Evolutionary conservation across 768 basidiomycete species (phyloP).

Genomic region (Mycena galericulata): DNA sequence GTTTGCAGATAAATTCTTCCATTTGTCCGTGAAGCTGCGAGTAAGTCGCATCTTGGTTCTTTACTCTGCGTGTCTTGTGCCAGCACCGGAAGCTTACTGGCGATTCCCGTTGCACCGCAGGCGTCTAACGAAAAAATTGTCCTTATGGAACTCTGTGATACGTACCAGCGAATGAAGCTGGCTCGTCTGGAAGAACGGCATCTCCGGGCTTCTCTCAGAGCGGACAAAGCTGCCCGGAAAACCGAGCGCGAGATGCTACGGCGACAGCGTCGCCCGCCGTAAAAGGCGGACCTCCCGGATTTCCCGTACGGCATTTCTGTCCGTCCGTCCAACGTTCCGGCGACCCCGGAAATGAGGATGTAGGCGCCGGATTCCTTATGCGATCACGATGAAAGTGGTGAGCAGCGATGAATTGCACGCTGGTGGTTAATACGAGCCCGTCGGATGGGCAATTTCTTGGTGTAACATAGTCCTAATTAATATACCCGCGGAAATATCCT

Average conservation of each 20-base stretch:
- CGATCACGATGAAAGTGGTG: slow-evolving; percentile 10
- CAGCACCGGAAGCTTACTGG: slow-evolving; percentile 5
- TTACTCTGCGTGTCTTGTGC: slow-evolving; percentile 12
- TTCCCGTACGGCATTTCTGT: slow-evolving; percentile 18
- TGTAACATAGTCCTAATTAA: slow-evolving; percentile 12
- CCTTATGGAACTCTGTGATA: slow-evolving; percentile 37
- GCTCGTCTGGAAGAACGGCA: slow-evolving; percentile 27
- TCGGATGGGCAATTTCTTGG: slow-evolving; percentile 3
- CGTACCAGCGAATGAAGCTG: slow-evolving; percentile 31
- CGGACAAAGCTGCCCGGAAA: slow-evolving; percentile 34
- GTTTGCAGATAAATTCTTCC: slow-evolving; percentile 37
- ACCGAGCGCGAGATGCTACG: slow-evolving; percentile 31
- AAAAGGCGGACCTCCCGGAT: slow-evolving; percentile 15
- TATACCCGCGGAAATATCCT: slow-evolving; percentile 7
- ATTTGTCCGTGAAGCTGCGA: slow-evolving; percentile 28
- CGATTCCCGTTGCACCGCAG: slow-evolving; percentile 19
- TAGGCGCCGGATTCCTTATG: background rate
- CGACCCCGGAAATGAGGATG: slow-evolving; percentile 24
- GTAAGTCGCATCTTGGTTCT: slow-evolving; percentile 23
- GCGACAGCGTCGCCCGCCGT: slow-evolving; percentile 31
- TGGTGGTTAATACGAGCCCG: slow-evolving; percentile 15
- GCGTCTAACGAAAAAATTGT: slow-evolving; percentile 37
- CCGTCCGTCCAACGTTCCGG: slow-evolving; percentile 7
- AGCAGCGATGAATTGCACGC: slow-evolving; percentile 9
- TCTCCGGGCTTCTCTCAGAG: slow-evolving; percentile 28